phyloP scores from a whole-genome alignment of 2,329 filamentous ascomycete genomes.

The Cladobotryum mycophilum region DNA sequence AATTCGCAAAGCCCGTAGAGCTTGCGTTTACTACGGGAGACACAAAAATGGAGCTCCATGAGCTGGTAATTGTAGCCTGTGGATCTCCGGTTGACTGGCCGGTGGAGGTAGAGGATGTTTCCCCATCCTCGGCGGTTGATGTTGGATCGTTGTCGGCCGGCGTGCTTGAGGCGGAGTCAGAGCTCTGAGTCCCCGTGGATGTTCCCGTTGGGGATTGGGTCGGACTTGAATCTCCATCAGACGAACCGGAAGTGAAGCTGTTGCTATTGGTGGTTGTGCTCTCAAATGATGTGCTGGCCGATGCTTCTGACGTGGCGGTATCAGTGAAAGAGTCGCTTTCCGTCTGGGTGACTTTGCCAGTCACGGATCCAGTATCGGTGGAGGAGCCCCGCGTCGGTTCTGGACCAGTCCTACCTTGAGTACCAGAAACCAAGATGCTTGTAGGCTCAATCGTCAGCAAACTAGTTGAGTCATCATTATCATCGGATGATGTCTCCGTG shows the following conservation, averaged over 20 bases:
- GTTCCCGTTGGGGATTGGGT: neutral
- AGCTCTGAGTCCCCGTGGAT: neutral
- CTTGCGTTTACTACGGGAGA: neutral
- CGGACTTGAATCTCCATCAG: neutral
- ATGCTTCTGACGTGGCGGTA: neutral
- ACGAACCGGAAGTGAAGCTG: neutral
- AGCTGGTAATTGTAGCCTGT: neutral
- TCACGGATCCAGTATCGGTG: constrained; percentile 9
- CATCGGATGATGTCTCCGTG: neutral
- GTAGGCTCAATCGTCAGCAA: neutral
- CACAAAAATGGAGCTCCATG: neutral
- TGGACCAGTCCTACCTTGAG: neutral
- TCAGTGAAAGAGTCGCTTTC: neutral
- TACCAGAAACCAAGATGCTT: neutral
- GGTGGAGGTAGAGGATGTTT: neutral
- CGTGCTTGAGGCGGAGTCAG: neutral
- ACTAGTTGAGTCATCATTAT: neutral
- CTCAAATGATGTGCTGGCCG: neutral
- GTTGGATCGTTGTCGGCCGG: neutral
- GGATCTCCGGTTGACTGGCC: no score
- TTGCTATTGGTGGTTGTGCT: neutral
- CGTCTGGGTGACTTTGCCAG: constrained; percentile 2
- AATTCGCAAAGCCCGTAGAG: neutral
- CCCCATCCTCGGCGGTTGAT: neutral
- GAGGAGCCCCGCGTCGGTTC: neutral